These are phyloP conservation scores for Cicer yamashitae DNA, from an alignment of 306 rosid species.

Conservation along the genomic window DNA sequence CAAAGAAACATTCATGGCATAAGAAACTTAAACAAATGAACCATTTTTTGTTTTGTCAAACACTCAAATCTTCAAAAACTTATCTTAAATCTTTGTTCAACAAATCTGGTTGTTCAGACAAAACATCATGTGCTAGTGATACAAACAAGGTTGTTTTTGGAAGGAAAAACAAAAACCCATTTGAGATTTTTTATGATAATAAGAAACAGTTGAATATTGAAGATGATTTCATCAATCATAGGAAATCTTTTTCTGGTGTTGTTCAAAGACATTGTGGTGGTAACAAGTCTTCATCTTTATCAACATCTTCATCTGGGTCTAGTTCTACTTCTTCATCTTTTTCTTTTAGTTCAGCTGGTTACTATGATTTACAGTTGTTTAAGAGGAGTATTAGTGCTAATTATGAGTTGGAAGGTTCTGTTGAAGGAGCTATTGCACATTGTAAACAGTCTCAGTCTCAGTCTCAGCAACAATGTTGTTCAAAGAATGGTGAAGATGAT, in stretches of 20 bases:
- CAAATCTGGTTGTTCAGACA: conserved; percentile 71
- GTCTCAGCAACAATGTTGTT: conserved; percentile 49
- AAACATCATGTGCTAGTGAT: conserved; percentile 50
- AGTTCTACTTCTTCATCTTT: conserved; percentile 86
- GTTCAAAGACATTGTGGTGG: conserved; percentile 59
- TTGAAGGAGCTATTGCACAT: conserved; percentile 96
- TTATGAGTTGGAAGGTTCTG: conserved; percentile 73
- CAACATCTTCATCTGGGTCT: conserved; percentile 74
- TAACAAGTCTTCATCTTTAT: conserved; percentile 54
- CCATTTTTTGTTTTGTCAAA: conserved; percentile 61
- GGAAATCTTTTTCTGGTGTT: conserved; percentile 85
- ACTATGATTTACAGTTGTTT: conserved; percentile 61
- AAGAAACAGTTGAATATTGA: conserved; percentile 54
- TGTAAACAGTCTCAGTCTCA: conserved; percentile 76
- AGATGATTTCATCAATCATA: conserved; percentile 56
- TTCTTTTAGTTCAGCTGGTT: conserved; percentile 72
- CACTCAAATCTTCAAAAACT: conserved; percentile 71
- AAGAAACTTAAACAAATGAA: conserved; percentile 73
- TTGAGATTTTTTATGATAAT: conserved; percentile 52
- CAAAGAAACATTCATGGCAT: conserved; percentile 64
- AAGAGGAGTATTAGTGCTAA: conserved; percentile 78
- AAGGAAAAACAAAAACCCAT: conserved; percentile 52
- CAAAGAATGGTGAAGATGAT: conserved; percentile 44
- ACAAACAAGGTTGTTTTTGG: conserved; percentile 31
- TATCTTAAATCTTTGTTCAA: conserved; percentile 72